These are phyloP conservation scores for Barnettozyma vustinii DNA, from an alignment of 805 yeast species.

Conservation along the genomic window DNA sequence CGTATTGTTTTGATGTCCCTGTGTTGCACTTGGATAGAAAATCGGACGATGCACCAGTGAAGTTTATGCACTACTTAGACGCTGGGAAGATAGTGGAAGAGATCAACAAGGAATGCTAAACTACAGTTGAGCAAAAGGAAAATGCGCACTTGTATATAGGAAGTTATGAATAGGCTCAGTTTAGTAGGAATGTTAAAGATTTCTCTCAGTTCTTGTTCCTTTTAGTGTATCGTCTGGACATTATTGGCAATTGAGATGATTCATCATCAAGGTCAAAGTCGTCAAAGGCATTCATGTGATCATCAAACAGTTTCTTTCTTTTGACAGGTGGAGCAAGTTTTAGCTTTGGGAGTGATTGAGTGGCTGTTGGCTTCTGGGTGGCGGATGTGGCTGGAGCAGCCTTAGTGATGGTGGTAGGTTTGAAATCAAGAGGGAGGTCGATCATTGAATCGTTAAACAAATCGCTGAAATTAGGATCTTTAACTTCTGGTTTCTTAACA, in stretches of 20 bases:
- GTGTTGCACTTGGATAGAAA: constrained; percentile 61
- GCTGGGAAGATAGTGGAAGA: constrained; percentile 50
- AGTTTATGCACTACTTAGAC: constrained; percentile 64
- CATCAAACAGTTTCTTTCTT: constrained; percentile 28
- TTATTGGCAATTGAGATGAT: constrained; percentile 7
- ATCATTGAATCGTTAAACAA: background rate
- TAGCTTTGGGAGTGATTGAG: background rate
- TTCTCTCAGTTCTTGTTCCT: constrained; percentile 17
- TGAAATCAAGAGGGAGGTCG: constrained; percentile 5
- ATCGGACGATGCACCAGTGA: constrained; percentile 41
- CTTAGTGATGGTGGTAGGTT: background rate
- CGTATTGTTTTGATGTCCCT: constrained; percentile 74
- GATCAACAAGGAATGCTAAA: constrained; percentile 25
- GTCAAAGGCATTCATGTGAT: constrained; percentile 14
- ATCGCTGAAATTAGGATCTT: background rate
- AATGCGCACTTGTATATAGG: background rate
- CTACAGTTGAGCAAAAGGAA: background rate
- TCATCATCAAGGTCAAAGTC: constrained; percentile 21
- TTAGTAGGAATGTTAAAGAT: background rate
- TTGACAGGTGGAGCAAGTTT: constrained; percentile 5
- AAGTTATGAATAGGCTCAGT: background rate
- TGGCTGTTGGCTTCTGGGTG: background rate
- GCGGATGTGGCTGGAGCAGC: background rate
- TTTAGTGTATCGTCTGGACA: constrained; percentile 19
- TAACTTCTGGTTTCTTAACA: background rate